phyloP scores from a whole-genome alignment of 2,329 filamentous ascomycete species.

The Cladophialophora bantiana region DNA sequence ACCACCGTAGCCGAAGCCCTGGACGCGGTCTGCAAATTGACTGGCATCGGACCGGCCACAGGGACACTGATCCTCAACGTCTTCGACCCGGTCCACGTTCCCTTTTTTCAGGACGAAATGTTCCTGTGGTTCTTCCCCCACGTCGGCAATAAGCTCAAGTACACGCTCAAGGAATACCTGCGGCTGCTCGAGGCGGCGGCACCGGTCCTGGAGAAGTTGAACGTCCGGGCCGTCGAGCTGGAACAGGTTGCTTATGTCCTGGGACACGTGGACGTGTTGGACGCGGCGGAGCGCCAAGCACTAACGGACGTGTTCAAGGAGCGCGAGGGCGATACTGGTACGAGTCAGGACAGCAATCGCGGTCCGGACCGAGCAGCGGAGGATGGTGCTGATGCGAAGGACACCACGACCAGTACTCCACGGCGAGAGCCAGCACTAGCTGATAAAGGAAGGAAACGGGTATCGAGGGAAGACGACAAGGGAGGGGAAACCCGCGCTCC shows the following conservation, averaged over 20 bases:
- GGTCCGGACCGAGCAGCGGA: not conserved
- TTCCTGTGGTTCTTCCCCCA: conserved; percentile 50
- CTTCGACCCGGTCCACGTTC: conserved; percentile 42
- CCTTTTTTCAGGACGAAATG: conserved; percentile 55
- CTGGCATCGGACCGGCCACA: conserved; percentile 53
- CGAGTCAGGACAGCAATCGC: not conserved
- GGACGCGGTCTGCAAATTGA: conserved; percentile 47
- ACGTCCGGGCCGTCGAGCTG: conserved; percentile 31
- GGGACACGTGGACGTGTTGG: conserved; percentile 34
- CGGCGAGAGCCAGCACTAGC: not conserved
- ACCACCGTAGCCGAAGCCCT: conserved; percentile 42
- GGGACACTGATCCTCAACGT: conserved; percentile 52
- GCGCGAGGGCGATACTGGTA: not conserved
- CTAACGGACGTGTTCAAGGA: conserved; percentile 21
- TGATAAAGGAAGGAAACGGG: conserved; percentile 11
- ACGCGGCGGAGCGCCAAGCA: conserved; percentile 18
- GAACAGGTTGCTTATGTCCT: conserved; percentile 40
- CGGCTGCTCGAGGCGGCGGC: conserved; percentile 28
- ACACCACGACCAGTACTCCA: not conserved
- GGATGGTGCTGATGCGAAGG: conserved; percentile 9
- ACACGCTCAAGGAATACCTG: conserved; percentile 50
- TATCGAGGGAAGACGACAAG: not conserved
- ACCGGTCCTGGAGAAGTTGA: conserved; percentile 28
- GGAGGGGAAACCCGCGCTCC: conserved; percentile 11
- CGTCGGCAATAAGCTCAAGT: conserved; percentile 49